Evolutionary conservation across 2,329 filamentous ascomycete genomes (phyloP).

Genomic region (Neoascochyta sp.): DNA sequence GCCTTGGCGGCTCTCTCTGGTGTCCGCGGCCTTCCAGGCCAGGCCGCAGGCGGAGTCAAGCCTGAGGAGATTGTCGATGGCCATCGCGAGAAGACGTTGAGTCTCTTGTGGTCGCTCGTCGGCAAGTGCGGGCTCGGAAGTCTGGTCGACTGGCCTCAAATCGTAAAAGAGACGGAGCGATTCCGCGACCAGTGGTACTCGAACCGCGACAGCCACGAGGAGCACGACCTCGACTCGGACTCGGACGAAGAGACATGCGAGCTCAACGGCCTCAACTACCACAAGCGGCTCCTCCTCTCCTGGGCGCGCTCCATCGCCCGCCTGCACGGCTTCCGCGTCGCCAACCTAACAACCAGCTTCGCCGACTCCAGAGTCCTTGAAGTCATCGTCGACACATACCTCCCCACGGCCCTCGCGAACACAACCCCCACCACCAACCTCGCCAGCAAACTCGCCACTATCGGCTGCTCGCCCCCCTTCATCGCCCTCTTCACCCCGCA

Average conservation of each 20-base stretch:
- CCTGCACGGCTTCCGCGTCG: slow-evolving; percentile 45
- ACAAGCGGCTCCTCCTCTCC: slow-evolving; percentile 48
- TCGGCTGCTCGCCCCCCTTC: slow-evolving; percentile 47
- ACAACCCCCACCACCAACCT: slow-evolving; percentile 17
- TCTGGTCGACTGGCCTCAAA: slow-evolving; percentile 54
- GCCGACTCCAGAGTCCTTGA: slow-evolving; percentile 53
- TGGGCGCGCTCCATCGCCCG: slow-evolving; percentile 54
- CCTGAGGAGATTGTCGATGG: slow-evolving; percentile 61
- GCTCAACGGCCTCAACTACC: slow-evolving; percentile 26
- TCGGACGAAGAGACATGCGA: slow-evolving; percentile 22
- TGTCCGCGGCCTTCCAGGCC: slow-evolving; percentile 40
- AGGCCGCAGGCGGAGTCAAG: slow-evolving; percentile 44
- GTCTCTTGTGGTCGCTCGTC: slow-evolving; percentile 58
- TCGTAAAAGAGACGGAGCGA: slow-evolving; percentile 51
- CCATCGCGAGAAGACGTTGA: slow-evolving; percentile 61
- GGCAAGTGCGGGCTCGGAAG: slow-evolving; percentile 53
- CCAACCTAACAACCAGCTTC: slow-evolving; percentile 58
- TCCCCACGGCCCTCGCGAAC: slow-evolving; percentile 24
- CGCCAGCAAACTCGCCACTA: slow-evolving; percentile 36
- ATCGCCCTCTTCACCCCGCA: slow-evolving; percentile 41
- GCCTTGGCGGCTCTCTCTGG: slow-evolving; percentile 52
- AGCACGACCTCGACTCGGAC: slow-evolving; percentile 34
- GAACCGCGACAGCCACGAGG: slow-evolving; percentile 24
- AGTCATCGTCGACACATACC: slow-evolving; percentile 57
- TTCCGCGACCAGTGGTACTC: slow-evolving; percentile 37